Conservation (phyloP, 768 basidiomycete species). For the Suillus ampliporus region DNA sequence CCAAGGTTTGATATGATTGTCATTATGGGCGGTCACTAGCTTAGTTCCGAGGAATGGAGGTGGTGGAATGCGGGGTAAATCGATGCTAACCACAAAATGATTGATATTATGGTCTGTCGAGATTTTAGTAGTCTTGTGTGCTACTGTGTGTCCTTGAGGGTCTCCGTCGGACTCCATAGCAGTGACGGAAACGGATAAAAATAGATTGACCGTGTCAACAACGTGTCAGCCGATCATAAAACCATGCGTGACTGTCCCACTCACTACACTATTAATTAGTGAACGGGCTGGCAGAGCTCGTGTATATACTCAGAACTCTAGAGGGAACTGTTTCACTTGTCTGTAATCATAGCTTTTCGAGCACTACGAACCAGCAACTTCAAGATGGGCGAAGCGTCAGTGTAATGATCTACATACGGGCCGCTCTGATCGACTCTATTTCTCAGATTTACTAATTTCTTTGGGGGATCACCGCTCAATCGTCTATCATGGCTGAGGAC, state of each 20-base stretch:
- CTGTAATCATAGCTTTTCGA: conserved; percentile 1
- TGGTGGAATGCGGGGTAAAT: background rate
- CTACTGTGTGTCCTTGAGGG: background rate
- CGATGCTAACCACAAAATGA: background rate
- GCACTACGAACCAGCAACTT: conserved; percentile 18
- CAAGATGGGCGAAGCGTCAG: conserved; percentile 40
- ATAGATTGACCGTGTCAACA: background rate
- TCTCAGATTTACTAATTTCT: conserved; percentile 52
- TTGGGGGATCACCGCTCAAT: conserved; percentile 74
- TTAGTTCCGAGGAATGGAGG: conserved; percentile 8
- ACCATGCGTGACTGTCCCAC: background rate
- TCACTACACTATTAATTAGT: background rate
- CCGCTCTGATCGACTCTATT: conserved; percentile 9
- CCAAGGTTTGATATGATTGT: background rate
- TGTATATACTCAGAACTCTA: too few relatives aligned
- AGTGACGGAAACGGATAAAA: background rate
- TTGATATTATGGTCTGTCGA: background rate
- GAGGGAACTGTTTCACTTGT: background rate
- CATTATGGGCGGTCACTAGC: background rate
- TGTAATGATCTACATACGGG: conserved; percentile 7
- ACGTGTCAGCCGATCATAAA: background rate
- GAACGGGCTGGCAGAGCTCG: background rate
- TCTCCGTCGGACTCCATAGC: background rate
- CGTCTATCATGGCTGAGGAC: conserved; percentile 82
- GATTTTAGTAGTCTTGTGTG: background rate